phyloP scores from a whole-genome alignment of 305 asterid genomes.

The Withania somnifera region DNA sequence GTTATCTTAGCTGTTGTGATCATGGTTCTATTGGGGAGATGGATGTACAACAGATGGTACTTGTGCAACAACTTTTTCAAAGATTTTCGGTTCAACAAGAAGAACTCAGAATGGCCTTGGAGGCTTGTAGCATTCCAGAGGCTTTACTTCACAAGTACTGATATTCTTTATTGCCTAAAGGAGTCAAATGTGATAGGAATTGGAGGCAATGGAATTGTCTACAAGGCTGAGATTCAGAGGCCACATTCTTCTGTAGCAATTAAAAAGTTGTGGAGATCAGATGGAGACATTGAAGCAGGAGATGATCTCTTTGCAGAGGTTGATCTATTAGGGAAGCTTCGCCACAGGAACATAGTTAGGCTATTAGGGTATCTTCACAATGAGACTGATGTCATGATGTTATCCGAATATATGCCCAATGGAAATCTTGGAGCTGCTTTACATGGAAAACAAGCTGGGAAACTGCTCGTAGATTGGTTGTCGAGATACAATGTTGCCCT shows the following conservation, averaged over 20 bases:
- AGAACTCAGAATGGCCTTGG: slow-evolving; percentile 67
- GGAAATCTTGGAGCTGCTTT: slow-evolving; percentile 65
- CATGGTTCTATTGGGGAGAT: slow-evolving; percentile 23
- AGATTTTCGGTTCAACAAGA: slow-evolving; percentile 31
- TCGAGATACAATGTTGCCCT: slow-evolving; percentile 64
- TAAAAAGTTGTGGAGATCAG: slow-evolving; percentile 59
- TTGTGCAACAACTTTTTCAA: slow-evolving; percentile 35
- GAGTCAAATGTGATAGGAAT: slow-evolving; percentile 62
- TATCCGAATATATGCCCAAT: slow-evolving; percentile 68
- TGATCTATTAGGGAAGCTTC: slow-evolving; percentile 48
- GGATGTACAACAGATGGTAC: slow-evolving; percentile 40
- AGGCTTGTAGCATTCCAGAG: slow-evolving; percentile 66
- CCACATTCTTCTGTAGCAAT: slow-evolving; percentile 47
- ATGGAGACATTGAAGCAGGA: slow-evolving; percentile 42
- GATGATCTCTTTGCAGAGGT: slow-evolving; percentile 52
- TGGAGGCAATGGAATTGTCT: slow-evolving; percentile 68
- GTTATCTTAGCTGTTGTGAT: slow-evolving; percentile 24
- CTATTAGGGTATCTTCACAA: slow-evolving; percentile 64
- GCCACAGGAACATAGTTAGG: slow-evolving; percentile 69
- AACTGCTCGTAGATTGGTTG: slow-evolving; percentile 62
- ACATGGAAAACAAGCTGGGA: slow-evolving; percentile 44
- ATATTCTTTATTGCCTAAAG: slow-evolving; percentile 43
- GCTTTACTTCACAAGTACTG: slow-evolving; percentile 46
- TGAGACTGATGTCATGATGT: slow-evolving; percentile 53
- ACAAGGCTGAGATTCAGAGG: slow-evolving; percentile 49